These are phyloP conservation scores for Aureobasidium uvarum DNA, from an alignment of 2,329 filamentous ascomycete genomes.

Conservation along the genomic window DNA sequence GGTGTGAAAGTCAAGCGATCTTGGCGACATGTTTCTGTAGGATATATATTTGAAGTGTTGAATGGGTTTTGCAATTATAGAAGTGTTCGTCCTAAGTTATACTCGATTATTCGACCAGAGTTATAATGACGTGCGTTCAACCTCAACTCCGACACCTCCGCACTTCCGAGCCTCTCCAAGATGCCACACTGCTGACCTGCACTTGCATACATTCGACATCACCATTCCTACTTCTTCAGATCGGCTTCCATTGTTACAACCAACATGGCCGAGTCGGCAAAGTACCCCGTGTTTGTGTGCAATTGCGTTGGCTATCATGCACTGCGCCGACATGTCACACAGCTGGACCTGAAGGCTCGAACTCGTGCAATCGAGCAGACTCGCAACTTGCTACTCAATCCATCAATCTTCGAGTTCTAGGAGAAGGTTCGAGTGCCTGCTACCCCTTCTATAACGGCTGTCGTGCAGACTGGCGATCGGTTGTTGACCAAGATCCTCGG, in stretches of 20 bases:
- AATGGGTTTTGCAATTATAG: neutral
- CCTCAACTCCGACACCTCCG: neutral
- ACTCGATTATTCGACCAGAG: neutral
- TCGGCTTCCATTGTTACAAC: neutral
- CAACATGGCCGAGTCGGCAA: neutral
- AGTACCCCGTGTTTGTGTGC: neutral
- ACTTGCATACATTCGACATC: neutral
- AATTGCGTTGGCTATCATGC: neutral
- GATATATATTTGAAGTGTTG: neutral
- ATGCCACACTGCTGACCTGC: neutral
- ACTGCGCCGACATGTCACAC: neutral
- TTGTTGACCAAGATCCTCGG: neutral
- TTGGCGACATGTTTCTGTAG: conserved; percentile 24
- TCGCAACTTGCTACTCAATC: neutral
- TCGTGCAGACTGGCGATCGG: neutral
- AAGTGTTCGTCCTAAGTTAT: neutral
- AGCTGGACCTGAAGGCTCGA: neutral
- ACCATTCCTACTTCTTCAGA: neutral
- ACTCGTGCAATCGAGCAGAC: neutral
- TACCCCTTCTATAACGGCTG: too few species aligned
- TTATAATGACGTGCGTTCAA: neutral
- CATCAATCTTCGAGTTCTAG: neutral
- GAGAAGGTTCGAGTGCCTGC: neutral
- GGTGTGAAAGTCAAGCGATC: conserved; percentile 43
- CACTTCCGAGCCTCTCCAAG: neutral